Conservation (phyloP, 2,329 filamentous ascomycete species). For the Cladosporium sp. region DNA sequence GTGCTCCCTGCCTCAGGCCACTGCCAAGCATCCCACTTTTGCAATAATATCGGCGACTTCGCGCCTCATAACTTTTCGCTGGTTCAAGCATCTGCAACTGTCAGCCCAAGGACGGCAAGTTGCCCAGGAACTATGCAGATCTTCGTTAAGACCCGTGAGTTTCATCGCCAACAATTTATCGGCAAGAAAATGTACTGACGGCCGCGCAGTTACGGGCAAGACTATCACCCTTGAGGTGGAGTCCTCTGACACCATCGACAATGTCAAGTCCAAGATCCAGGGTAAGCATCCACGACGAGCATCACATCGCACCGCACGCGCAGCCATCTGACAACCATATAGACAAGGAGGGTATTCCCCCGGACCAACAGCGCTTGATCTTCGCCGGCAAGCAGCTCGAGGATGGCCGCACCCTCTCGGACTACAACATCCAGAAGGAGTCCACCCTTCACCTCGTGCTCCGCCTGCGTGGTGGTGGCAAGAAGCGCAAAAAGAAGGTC, state of each 20-base stretch:
- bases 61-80: slow-evolving; percentile 8
- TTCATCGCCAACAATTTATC: background rate
- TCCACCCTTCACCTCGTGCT: slow-evolving; percentile 97
- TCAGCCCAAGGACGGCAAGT: slow-evolving; percentile 19
- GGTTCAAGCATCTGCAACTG: slow-evolving; percentile 18
- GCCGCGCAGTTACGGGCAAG: slow-evolving; percentile 80
- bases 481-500: slow-evolving; percentile 99
- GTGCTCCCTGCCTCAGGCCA: background rate
- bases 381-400: slow-evolving; percentile 99
- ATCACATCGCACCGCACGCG: background rate
- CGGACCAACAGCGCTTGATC: slow-evolving; percentile 99
- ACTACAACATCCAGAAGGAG: slow-evolving; percentile 99
- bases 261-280: slow-evolving; percentile 98
- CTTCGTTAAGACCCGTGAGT: slow-evolving; percentile 94
- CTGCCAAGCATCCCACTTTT: background rate
- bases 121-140: slow-evolving; percentile 68
- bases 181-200: slow-evolving; percentile 14
- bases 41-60: background rate
- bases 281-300: slow-evolving; percentile 45
- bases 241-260: slow-evolving; percentile 99
- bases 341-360: slow-evolving; percentile 99
- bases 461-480: slow-evolving; percentile 95
- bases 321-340: slow-evolving; percentile 51
- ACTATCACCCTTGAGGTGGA: slow-evolving; percentile 99
- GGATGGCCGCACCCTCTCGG: slow-evolving; percentile 96